Conservation (phyloP, 805 yeast species). For the Wickerhamomyces mucosus region DNA sequence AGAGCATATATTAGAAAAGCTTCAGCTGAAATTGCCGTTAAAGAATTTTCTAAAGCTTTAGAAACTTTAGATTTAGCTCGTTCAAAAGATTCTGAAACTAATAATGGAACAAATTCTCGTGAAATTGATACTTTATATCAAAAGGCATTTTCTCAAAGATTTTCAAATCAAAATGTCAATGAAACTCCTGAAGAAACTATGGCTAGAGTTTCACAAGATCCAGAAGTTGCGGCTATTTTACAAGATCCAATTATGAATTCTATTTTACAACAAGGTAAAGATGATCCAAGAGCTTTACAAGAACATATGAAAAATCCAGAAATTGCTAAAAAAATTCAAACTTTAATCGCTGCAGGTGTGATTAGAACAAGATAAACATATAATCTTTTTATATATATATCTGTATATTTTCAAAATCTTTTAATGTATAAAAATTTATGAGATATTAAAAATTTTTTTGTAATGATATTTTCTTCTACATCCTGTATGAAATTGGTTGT, state of each 20-base stretch:
- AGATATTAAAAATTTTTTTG: too few species aligned
- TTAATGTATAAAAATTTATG: too few species aligned
- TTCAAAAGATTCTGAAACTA: slow-evolving; percentile 54
- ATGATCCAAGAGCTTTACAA: slow-evolving; percentile 91
- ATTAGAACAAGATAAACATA: slow-evolving; percentile 81
- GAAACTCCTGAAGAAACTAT: slow-evolving; percentile 93
- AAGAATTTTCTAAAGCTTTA: slow-evolving; percentile 72
- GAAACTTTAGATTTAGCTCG: slow-evolving; percentile 78
- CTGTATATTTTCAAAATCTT: neutral
- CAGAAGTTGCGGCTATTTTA: slow-evolving; percentile 84
- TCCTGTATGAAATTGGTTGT: too few species aligned
- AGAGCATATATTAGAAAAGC: slow-evolving; percentile 98
- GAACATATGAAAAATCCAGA: slow-evolving; percentile 98
- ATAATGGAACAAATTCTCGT: slow-evolving; percentile 47
- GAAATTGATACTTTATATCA: slow-evolving; percentile 79
- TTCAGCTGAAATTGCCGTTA: slow-evolving; percentile 82
- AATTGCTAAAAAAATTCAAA: slow-evolving; percentile 76
- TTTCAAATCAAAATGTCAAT: slow-evolving; percentile 53
- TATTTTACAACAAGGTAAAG: slow-evolving; percentile 87
- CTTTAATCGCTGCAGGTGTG: slow-evolving; percentile 92
- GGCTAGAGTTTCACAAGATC: slow-evolving; percentile 84
- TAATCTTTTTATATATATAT: too few species aligned
- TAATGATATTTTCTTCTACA: too few species aligned
- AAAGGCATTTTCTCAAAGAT: slow-evolving; percentile 73
- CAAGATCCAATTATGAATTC: slow-evolving; percentile 96